Evolutionary conservation across 2,329 filamentous ascomycete species (phyloP), one percentile per base, ranked within the genome.

Genomic region (Pseudopithomyces maydicus): DNA sequence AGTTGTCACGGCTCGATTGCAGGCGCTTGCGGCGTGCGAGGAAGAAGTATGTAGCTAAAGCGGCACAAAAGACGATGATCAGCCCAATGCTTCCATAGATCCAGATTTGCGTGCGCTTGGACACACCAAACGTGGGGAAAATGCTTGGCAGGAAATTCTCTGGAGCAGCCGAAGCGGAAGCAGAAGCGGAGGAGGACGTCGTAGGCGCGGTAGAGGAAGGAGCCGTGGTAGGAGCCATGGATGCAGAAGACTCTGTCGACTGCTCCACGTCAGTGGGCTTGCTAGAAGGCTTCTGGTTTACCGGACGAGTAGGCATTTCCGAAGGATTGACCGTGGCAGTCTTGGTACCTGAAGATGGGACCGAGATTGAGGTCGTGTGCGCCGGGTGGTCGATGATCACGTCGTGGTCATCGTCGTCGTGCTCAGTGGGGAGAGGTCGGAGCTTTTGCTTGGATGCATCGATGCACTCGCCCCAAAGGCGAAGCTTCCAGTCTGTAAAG

Each of bases 401-500:
- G 52, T 89, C 88, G 74, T 93, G 90, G 69, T 97, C 87, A 56
- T 90, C 88, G 70, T 98, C 92, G 62, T 97, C 94, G 44, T 91
- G 81, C 48, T 90, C 90, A 6, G 85, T 87, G 0, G 95, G 95
- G 80, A 97, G 85, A 7, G 95, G 94, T 15, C 96, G 85, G 4
- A 90, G 81, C 7, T 79, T 84, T 51, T 93, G 89, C 72, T 90
- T 90, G 48, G 83, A 80, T 35, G 86, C 84, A 71, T 98, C 91
- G 65, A 91, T 90, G 57, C 85, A 84, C 76, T 97, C 93, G 59
- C 95, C 95, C 92, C 92, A 99, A 3, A 99, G 84, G 73, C 94
- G 96, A 56, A 99, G 82, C 68, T 91, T 90, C 92, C 93, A 99
- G 78, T 99, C 94, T 45, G 88, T 83, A 68, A 98, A 96, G 10